Base-by-base conservation (phyloP, 2,329 filamentous ascomycete species). In the Calonectria hawksworthii region DNA sequence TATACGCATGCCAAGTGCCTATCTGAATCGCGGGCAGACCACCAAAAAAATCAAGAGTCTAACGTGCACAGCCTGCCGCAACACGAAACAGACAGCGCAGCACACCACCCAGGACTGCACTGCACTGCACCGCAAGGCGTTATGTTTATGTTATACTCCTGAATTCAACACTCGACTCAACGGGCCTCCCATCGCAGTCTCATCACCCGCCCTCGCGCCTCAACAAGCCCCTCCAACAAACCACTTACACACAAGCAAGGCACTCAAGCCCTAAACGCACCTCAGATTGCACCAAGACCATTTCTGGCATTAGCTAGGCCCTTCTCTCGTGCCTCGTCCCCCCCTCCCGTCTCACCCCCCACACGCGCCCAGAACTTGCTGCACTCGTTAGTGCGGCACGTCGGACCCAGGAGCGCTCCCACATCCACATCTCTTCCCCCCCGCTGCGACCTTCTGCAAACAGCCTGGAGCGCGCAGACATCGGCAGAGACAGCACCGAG, bases 1-100 rank as follows among this genome's bases (percentile, higher is more conserved):
- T 72, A 51, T 59, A 74, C 71, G 67, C 59, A 67, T 59, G 77
- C 78, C 79, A 80, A 80, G 79, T 69, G 21, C 65, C 66, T 74
- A 34, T 61, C 47, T 50, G 50, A 50, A 65, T 28, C 32, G 56
- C 41, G 18, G 63, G 7, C n/a, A 28, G 51, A 44, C 26, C 16
- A 61, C 38, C 38, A 41, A 44, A 13, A 23, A 70, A 56, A 63
- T n/a, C 47, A 51, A 54, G 47, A 47, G 30, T 23, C 30, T 47
- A 65, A 41, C 71, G 54, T 67, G 72, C 66, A 73, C 71, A 69
- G 70, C 70, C 66, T 52, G 68, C 41, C 51, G 30, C 67, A 59
- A 67, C 67, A 70, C 72, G 72, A 73, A 67, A 70, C 67, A 51
- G 36, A 63, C 63, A 68, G 36, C 66, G 28, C 67, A 50, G 52